phyloP scores from a whole-genome alignment of 139 green algal species.

The Coccomyxa sp. region DNA sequence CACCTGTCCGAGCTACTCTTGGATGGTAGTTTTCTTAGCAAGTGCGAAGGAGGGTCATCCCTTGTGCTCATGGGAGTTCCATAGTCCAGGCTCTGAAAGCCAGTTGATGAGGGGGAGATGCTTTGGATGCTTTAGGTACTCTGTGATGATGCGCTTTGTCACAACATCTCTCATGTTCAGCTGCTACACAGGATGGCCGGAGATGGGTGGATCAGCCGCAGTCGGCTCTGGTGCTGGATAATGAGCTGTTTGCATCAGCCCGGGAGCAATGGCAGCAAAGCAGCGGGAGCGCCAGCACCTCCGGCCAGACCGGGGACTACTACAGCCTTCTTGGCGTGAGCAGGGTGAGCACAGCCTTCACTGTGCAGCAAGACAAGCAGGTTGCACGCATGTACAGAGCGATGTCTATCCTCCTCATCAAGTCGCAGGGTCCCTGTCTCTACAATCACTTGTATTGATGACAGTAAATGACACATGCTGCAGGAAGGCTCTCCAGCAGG shows the following conservation, averaged over 20 bases:
- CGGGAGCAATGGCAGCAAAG: not conserved
- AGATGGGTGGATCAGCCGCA: not conserved
- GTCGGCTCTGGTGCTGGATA: not conserved
- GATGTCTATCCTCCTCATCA: too few species aligned
- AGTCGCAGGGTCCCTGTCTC: not conserved
- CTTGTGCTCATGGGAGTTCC: too few species aligned
- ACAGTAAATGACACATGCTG: not conserved
- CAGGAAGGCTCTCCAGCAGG: not conserved
- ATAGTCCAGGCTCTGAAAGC: too few species aligned
- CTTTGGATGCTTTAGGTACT: not conserved
- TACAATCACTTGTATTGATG: not conserved
- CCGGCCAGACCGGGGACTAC: slow-evolving; percentile 27
- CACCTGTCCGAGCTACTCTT: not conserved
- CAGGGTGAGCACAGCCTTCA: slow-evolving; percentile 46
- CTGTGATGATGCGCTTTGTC: not conserved
- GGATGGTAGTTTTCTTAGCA: not conserved
- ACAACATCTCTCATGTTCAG: not conserved
- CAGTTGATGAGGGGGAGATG: too few species aligned
- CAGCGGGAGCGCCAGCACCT: not conserved
- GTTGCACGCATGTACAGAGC: too few species aligned
- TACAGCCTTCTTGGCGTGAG: slow-evolving; percentile 72
- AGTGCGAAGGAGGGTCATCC: too few species aligned
- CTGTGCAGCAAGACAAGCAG: too few species aligned
- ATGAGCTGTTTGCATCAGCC: not conserved
- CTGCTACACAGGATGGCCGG: not conserved